Evolutionary conservation across 2,329 filamentous ascomycete species (phyloP).

Genomic region (Xylaria sp.): DNA sequence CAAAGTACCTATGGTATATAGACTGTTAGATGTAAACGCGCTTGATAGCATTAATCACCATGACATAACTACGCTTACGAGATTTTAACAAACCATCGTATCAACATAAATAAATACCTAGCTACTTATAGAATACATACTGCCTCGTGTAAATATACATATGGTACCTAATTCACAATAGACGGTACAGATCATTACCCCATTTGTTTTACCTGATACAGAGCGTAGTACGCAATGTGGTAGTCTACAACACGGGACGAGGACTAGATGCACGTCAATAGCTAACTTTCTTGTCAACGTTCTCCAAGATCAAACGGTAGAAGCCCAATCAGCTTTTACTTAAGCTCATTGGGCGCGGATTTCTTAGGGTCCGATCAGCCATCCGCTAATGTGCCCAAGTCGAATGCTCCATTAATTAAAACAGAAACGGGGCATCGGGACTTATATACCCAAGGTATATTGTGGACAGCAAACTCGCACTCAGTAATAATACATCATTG

Average conservation of each 20-base stretch:
- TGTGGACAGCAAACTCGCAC: background rate
- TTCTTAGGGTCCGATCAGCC: background rate
- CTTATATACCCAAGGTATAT: background rate
- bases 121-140: too few relatives aligned
- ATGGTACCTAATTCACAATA: background rate
- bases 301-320: conserved; percentile 2
- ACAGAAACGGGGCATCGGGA: background rate
- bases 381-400: background rate
- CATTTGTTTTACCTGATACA: conserved; percentile 7
- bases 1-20: background rate
- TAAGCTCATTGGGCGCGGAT: background rate
- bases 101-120: too few relatives aligned
- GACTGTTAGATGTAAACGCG: background rate
- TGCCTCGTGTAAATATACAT: too few relatives aligned
- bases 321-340: conserved; percentile 12
- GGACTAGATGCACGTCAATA: conserved; percentile 25
- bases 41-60: background rate
- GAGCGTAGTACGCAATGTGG: background rate
- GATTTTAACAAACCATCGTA: conserved; percentile 1
- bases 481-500: background rate
- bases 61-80: conserved; percentile 1
- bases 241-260: conserved; percentile 20
- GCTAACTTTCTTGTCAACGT: conserved; percentile 4
- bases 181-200: background rate
- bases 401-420: background rate